A percentile compares a stretch with the other conserved stretches of the same genome.
These are phyloP conservation scores for Themeda triandra DNA, from an alignment of 176 grass and related monocot species.

Conservation along the genomic window DNA sequence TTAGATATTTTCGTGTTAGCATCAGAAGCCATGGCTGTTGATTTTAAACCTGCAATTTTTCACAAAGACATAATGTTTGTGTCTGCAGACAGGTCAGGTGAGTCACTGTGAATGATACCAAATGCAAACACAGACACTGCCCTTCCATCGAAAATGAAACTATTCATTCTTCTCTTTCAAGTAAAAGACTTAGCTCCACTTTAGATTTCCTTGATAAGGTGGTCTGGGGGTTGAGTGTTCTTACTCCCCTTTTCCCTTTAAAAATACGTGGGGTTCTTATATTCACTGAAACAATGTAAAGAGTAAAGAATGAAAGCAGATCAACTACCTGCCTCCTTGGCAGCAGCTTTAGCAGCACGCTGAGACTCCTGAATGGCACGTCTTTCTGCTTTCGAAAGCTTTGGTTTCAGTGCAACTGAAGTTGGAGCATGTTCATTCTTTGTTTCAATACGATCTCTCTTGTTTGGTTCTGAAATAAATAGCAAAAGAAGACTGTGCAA, in stretches of 20 bases:
- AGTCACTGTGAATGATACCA: not conserved
- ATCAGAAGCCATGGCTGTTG: slow-evolving; percentile 11
- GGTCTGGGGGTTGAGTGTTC: not conserved
- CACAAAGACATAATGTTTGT: not conserved
- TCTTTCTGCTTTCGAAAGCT: slow-evolving; percentile 57
- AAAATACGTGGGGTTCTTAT: slow-evolving; percentile 9
- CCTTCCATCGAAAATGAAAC: not conserved
- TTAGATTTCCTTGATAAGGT: not conserved
- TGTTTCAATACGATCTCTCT: slow-evolving; percentile 32
- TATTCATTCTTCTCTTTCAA: not conserved
- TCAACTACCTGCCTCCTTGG: slow-evolving; percentile 48
- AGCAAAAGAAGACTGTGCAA: not conserved
- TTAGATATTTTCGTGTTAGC: slow-evolving; percentile 18
- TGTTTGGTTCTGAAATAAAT: slow-evolving; percentile 58
- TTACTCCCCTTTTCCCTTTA: slow-evolving; percentile 1
- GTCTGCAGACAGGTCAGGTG: not conserved
- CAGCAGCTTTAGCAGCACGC: slow-evolving; percentile 55
- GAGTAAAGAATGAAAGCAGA: not conserved
- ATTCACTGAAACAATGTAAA: slow-evolving; percentile 16
- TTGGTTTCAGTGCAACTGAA: slow-evolving; percentile 53
- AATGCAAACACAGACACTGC: not conserved
- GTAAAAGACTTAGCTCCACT: not conserved
- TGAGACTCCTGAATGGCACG: slow-evolving; percentile 51
- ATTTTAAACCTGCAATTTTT: slow-evolving; percentile 28
- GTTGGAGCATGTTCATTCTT: slow-evolving; percentile 1